Conservation (phyloP, 2,329 filamentous ascomycete species). For the Aspergillus luchuensis region DNA sequence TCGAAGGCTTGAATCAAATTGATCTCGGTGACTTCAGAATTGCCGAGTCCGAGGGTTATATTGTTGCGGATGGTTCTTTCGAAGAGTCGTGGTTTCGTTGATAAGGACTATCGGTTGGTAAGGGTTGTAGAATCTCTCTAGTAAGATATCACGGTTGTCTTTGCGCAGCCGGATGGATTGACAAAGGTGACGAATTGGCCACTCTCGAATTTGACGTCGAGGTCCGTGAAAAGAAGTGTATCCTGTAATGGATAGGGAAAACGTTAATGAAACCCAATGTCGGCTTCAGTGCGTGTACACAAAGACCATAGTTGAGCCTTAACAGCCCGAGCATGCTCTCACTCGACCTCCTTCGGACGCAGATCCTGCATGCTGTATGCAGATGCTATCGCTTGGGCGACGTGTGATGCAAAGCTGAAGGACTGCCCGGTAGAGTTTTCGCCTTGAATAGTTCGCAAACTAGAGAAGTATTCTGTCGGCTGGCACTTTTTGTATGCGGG, state of each 20-base stretch:
- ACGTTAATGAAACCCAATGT: background rate
- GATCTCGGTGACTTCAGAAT: conserved; percentile 27
- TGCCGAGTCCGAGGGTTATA: conserved; percentile 58
- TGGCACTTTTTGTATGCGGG: too few species aligned
- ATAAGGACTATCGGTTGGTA: conserved; percentile 62
- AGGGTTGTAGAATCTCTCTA: conserved; percentile 52
- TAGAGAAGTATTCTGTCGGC: too few species aligned
- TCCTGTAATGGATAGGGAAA: conserved; percentile 26
- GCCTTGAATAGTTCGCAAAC: too few species aligned
- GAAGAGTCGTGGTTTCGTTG: conserved; percentile 70
- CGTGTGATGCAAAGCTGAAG: too few species aligned
- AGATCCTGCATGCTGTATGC: too few species aligned
- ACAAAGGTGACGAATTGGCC: conserved; percentile 51
- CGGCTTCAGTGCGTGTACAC: background rate
- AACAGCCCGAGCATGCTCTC: background rate
- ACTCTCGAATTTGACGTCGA: conserved; percentile 37
- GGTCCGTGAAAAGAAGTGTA: conserved; percentile 11
- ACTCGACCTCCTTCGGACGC: conserved; percentile 18
- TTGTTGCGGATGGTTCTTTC: conserved; percentile 70
- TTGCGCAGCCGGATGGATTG: conserved; percentile 52
- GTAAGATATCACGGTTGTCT: conserved; percentile 50
- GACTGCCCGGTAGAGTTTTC: too few species aligned
- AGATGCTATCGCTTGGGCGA: too few species aligned
- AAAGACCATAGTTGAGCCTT: background rate
- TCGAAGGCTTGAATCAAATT: conserved; percentile 38